These are phyloP conservation scores for Pichia membranifaciens DNA, from an alignment of 805 yeast genomes.

Conservation along the genomic window DNA sequence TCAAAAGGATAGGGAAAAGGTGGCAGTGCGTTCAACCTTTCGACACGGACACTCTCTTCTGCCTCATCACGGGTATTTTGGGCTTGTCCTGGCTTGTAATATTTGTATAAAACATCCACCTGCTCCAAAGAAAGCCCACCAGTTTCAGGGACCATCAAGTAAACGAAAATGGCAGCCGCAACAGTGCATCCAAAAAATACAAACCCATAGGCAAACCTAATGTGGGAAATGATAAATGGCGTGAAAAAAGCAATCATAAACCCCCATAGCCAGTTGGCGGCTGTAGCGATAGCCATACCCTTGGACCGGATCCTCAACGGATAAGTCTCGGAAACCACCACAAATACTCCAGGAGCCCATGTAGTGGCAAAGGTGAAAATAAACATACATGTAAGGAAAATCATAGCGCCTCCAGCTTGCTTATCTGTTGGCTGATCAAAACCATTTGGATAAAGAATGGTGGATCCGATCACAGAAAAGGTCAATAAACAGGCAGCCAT, in stretches of 20 bases:
- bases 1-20: neutral
- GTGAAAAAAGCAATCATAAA: conserved; percentile 50
- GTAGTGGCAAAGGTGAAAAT: conserved; percentile 64
- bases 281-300: conserved; percentile 59
- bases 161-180: conserved; percentile 47
- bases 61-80: conserved; percentile 4
- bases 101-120: conserved; percentile 42
- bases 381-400: conserved; percentile 56
- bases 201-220: conserved; percentile 49
- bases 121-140: conserved; percentile 50
- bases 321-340: conserved; percentile 60
- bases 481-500: conserved; percentile 53
- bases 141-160: conserved; percentile 47
- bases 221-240: conserved; percentile 45
- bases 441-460: conserved; percentile 36
- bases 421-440: conserved; percentile 35
- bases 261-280: conserved; percentile 61
- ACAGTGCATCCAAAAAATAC: conserved; percentile 30
- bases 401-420: conserved; percentile 56
- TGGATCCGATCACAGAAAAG: conserved; percentile 58
- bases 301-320: conserved; percentile 60
- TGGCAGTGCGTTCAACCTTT: neutral
- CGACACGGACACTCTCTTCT: neutral
- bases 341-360: conserved; percentile 69
- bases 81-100: conserved; percentile 21